Evolutionary conservation across 106 monocot genomes (phyloP).

Genomic region (Dendrobium nobile): DNA sequence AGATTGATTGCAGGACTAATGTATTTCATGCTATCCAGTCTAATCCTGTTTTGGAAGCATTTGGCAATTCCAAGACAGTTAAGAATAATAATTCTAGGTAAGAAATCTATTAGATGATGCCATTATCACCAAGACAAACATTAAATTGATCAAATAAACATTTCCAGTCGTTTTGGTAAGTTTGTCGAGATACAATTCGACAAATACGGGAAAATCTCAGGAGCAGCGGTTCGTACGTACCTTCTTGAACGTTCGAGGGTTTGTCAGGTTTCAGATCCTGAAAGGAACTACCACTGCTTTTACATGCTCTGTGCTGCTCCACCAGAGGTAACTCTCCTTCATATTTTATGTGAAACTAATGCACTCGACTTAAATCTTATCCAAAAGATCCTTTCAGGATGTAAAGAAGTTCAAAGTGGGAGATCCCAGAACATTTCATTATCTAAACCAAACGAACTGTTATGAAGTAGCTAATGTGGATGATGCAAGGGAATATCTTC

Average conservation of each 20-base stretch:
- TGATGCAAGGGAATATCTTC: conserved; percentile 28
- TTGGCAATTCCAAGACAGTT: conserved; percentile 91
- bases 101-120: conserved; percentile 1
- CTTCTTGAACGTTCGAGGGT: conserved; percentile 89
- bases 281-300: conserved; percentile 96
- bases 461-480: conserved; percentile 29
- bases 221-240: conserved; percentile 88
- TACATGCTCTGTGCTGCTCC: conserved; percentile 94
- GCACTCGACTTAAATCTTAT: background rate
- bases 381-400: conserved; percentile 14
- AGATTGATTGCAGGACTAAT: background rate
- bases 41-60: conserved; percentile 96
- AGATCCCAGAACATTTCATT: conserved; percentile 26
- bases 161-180: conserved; percentile 83
- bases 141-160: conserved; percentile 1
- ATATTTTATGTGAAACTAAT: background rate
- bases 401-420: conserved; percentile 24
- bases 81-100: conserved; percentile 98
- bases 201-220: conserved; percentile 93
- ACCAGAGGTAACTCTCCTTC: conserved; percentile 56
- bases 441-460: conserved; percentile 27
- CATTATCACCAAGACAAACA: background rate
- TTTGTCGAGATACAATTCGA: conserved; percentile 98
- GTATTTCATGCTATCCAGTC: conserved; percentile 38
- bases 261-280: conserved; percentile 91